Conservation (phyloP, 1,284 basidiomycete genomes). For the Thelephora terrestris region DNA sequence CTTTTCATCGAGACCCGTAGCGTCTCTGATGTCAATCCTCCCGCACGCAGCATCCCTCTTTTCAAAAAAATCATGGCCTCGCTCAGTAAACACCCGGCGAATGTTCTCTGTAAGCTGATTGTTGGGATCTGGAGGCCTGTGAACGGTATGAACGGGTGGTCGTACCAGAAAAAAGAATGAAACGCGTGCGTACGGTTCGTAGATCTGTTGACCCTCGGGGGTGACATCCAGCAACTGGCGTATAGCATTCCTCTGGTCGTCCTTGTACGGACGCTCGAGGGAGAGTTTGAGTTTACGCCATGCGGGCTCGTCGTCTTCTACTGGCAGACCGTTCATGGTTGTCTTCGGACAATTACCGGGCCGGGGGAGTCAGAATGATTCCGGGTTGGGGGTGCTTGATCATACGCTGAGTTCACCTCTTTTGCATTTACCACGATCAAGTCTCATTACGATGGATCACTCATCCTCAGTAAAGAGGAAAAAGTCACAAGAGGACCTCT, state of each 20-base stretch:
- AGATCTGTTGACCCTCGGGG: slow-evolving; percentile 53
- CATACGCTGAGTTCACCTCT: no score
- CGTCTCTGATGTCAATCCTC: slow-evolving; percentile 10
- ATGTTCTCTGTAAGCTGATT: slow-evolving; percentile 50
- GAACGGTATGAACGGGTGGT: slow-evolving; percentile 2
- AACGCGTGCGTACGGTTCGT: slow-evolving; percentile 47
- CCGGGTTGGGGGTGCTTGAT: no score
- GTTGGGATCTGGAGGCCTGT: slow-evolving; percentile 43
- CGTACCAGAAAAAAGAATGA: neutral
- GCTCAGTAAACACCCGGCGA: slow-evolving; percentile 59
- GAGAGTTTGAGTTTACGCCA: slow-evolving; percentile 58
- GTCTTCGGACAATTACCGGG: no score
- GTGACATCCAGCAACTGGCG: slow-evolving; percentile 60
- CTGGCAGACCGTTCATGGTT: neutral
- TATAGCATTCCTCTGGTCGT: slow-evolving; percentile 53
- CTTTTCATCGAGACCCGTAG: slow-evolving; percentile 16
- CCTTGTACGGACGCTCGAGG: slow-evolving; percentile 69
- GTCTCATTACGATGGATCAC: slow-evolving; percentile 1
- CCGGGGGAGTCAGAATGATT: no score
- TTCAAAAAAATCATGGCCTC: slow-evolving; percentile 67
- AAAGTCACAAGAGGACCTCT: slow-evolving; percentile 53
- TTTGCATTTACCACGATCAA: neutral
- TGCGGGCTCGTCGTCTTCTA: slow-evolving; percentile 25
- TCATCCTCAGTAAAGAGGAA: slow-evolving; percentile 35
- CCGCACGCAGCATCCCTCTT: slow-evolving; percentile 27